Percentiles rank a stretch among this genome's conserved stretches.
These are phyloP conservation scores for Atkinsonella hypoxylon DNA, from an alignment of 2,329 filamentous ascomycete genomes.

Conservation along the genomic window DNA sequence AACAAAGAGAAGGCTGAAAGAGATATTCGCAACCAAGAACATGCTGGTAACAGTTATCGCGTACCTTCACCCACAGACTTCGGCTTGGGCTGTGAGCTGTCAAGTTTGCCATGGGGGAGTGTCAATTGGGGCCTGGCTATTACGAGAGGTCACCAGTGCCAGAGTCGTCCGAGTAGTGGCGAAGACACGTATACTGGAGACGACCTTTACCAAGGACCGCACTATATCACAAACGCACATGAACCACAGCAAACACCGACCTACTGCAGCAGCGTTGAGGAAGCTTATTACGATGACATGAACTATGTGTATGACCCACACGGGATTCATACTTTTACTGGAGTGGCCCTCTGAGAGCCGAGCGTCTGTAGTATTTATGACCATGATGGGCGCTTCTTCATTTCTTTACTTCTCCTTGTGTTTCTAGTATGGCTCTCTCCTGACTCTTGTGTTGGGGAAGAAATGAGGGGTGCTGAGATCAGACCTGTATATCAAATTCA, in stretches of 20 bases:
- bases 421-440: background rate
- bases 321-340: background rate
- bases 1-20: slow-evolving; percentile 54
- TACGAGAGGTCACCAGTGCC: slow-evolving; percentile 36
- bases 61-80: slow-evolving; percentile 48
- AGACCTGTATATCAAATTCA: too few species aligned
- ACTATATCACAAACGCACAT: slow-evolving; percentile 16
- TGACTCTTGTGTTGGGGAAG: background rate
- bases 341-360: background rate
- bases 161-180: slow-evolving; percentile 31
- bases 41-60: slow-evolving; percentile 53
- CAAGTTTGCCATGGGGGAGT: slow-evolving; percentile 62
- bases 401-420: background rate
- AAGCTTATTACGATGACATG: slow-evolving; percentile 20
- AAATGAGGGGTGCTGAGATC: background rate
- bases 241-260: slow-evolving; percentile 16
- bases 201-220: slow-evolving; percentile 17
- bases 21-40: slow-evolving; percentile 48
- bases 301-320: slow-evolving; percentile 16
- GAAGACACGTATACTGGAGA: slow-evolving; percentile 24
- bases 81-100: slow-evolving; percentile 35
- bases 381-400: background rate
- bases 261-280: slow-evolving; percentile 23
- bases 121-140: slow-evolving; percentile 47
- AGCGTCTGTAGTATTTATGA: background rate